phyloP scores from a whole-genome alignment of 306 rosid species.

The Castanospermum australe region DNA sequence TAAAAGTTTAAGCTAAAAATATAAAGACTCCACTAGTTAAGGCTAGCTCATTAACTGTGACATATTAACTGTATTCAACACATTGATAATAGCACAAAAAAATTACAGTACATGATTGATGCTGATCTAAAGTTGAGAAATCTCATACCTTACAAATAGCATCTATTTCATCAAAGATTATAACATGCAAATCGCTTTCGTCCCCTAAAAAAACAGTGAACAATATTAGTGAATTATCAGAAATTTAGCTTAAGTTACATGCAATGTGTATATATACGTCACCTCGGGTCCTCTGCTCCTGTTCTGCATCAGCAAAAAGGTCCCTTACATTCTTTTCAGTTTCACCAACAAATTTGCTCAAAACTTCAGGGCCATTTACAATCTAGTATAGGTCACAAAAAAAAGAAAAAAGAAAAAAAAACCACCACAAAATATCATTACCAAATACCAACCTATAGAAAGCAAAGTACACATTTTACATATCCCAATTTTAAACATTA shows the following conservation, averaged over 20 bases:
- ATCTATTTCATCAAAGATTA: constrained; percentile 97
- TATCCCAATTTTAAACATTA: constrained; percentile 14
- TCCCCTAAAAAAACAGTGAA: constrained; percentile 65
- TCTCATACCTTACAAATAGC: constrained; percentile 91
- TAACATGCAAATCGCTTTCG: constrained; percentile 95
- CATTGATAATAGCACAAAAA: constrained; percentile 20
- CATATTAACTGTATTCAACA: constrained; percentile 11
- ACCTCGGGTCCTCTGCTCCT: constrained; percentile 85
- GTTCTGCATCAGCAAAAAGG: constrained; percentile 99
- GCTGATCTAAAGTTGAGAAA: constrained; percentile 30
- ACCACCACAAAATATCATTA: constrained; percentile 20
- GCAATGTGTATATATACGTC: constrained; percentile 33
- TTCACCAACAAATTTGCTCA: constrained; percentile 98
- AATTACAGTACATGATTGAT: neutral
- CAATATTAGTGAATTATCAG: constrained; percentile 30
- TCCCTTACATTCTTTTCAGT: constrained; percentile 98
- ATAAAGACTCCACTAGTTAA: constrained; percentile 3
- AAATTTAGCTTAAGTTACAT: constrained; percentile 21
- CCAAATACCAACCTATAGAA: constrained; percentile 22
- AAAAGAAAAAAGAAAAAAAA: constrained; percentile 23
- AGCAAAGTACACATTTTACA: constrained; percentile 17
- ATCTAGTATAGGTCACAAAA: constrained; percentile 49
- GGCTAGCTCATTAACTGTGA: neutral
- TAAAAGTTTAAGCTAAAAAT: constrained; percentile 7
- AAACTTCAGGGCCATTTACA: constrained; percentile 97